Evolutionary conservation across 305 asterid species (phyloP), one percentile per base, ranked within the genome.

Genomic region (Petunia hybrid): DNA sequence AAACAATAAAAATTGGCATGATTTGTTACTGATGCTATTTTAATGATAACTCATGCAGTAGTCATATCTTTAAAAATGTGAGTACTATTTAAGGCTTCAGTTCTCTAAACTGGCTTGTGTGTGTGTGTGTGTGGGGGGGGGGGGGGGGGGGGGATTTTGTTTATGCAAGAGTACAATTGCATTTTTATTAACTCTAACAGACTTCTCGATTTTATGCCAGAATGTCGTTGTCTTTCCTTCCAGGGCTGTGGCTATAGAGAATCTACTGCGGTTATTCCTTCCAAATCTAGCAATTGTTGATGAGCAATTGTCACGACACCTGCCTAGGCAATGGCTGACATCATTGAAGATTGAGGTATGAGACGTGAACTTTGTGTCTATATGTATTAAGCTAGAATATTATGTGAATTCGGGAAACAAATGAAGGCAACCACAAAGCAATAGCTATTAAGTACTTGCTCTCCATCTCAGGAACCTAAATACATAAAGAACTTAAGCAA

Each of bases 281-380:
- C 98, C 99, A 39, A 92, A 91, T 70, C 97, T 95, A 35, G 98
- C 99, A 79, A 95, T 95, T 80, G 98, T 93, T 81, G 99, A 95
- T 82, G 99, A 95, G 84, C 95, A 89, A 78, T 85, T 95, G 82
- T 87, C 95, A 53, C 90, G 89, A 42, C 89, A 93, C 80, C 90
- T 95, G 85, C 99, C 99, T 66, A 89, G 91, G 86, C 89, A 92
- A 83, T 95, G 99, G 99, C 80, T 95, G 83, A 93, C 97, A 73
- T 93, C 98, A 82, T 87, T 93, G 83, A 87, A 88, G 43, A 79
- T 92, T 82, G 94, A 93, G 99, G 98, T 93, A 88, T 63, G 79
- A 14, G 78, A 22, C 31, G 31, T 22, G 31, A 22, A 22, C 31
- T 22, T 22, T 22, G 31, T 22, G 31, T 22, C 31, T 22, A 22